A percentile compares a stretch with the other conserved stretches of the same genome.
Evolutionary conservation across 176 grass and related monocot genomes (phyloP).

Genomic region (Ananas comosus): DNA sequence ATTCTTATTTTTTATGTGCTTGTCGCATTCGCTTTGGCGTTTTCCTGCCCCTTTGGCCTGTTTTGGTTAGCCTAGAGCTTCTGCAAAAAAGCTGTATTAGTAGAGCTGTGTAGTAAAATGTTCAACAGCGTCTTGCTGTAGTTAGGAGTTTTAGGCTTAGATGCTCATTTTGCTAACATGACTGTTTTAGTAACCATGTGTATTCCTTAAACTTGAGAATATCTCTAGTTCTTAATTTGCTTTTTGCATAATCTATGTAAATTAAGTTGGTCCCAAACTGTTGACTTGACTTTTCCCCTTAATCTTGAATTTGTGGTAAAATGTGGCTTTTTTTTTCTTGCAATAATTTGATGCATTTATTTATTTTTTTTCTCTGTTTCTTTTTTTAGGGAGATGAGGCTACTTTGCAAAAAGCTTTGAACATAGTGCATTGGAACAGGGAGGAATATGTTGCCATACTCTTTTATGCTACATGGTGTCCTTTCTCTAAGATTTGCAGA

Average conservation of each 20-base stretch:
- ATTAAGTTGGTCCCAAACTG: neutral
- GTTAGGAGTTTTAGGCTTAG: no score
- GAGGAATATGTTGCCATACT: constrained; percentile 78
- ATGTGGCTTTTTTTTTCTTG: neutral
- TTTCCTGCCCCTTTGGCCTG: no score
- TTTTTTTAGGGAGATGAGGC: constrained; percentile 58
- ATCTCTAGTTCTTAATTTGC: neutral
- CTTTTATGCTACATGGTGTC: constrained; percentile 98
- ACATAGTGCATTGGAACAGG: constrained; percentile 61
- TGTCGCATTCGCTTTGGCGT: no score
- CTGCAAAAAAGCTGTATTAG: no score
- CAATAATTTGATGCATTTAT: constrained; percentile 3
- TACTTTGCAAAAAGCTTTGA: constrained; percentile 57
- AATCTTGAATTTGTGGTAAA: neutral
- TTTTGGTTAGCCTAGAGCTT: no score
- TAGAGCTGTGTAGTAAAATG: no score
- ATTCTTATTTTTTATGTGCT: no score
- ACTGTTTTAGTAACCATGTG: no score
- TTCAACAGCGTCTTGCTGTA: no score
- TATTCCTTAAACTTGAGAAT: no score
- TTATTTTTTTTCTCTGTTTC: neutral
- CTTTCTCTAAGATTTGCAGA: constrained; percentile 84
- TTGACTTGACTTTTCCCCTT: neutral
- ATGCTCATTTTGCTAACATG: no score
- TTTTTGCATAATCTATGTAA: neutral